phyloP scores from a whole-genome alignment of 345 rosid species.

The Sonneratia caseolaris region DNA sequence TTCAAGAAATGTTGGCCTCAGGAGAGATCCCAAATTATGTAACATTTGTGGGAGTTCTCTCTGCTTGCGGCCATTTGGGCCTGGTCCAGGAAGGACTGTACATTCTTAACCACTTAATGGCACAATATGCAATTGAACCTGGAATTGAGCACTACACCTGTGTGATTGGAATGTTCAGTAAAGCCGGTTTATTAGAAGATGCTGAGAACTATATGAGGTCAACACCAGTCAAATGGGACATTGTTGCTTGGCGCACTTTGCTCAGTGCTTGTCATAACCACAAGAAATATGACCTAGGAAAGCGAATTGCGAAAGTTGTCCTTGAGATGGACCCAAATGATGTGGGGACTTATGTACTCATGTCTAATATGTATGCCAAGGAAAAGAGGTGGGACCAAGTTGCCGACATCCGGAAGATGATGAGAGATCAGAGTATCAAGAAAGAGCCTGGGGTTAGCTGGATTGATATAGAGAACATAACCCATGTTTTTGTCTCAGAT shows the following conservation, averaged over 20 bases:
- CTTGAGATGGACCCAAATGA: conserved; percentile 49
- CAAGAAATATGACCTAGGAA: conserved; percentile 46
- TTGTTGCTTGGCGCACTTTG: conserved; percentile 70
- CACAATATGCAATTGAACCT: conserved; percentile 36
- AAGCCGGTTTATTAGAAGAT: conserved; percentile 54
- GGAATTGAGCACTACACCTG: conserved; percentile 79
- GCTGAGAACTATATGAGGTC: conserved; percentile 58
- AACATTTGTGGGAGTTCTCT: conserved; percentile 71
- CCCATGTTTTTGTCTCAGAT: conserved; percentile 60
- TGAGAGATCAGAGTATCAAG: conserved; percentile 51
- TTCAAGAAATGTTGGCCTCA: conserved; percentile 42
- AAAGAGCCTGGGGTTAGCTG: conserved; percentile 93
- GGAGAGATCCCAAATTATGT: conserved; percentile 52
- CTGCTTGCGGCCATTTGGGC: conserved; percentile 67
- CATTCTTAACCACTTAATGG: conserved; percentile 53
- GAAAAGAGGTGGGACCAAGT: conserved; percentile 68
- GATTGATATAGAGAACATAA: conserved; percentile 44
- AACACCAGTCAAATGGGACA: conserved; percentile 57
- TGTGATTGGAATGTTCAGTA: conserved; percentile 60
- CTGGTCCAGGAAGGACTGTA: conserved; percentile 46
- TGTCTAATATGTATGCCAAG: conserved; percentile 62
- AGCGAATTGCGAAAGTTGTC: conserved; percentile 37
- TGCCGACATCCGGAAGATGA: conserved; percentile 44
- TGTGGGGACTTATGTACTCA: conserved; percentile 48
- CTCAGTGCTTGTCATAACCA: conserved; percentile 64